phyloP scores from a whole-genome alignment of 2,329 filamentous ascomycete genomes.

The Xylariaceae sp. region DNA sequence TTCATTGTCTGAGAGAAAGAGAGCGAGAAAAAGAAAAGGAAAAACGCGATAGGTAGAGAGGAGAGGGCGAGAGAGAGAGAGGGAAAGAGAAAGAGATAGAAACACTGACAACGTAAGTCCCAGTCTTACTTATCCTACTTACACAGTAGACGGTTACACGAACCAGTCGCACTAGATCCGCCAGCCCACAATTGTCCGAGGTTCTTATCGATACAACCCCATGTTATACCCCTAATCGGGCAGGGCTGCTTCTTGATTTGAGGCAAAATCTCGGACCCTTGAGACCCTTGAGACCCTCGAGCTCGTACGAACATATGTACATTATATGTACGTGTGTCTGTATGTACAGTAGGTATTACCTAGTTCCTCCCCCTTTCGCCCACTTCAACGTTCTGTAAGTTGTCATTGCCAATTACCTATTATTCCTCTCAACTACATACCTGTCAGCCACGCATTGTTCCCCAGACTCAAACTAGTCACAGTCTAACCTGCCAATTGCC shows the following conservation, averaged over 20 bases:
- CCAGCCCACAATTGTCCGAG: neutral
- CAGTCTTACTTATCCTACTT: too few species aligned
- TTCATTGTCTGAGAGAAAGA: too few species aligned
- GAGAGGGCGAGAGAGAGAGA: too few species aligned
- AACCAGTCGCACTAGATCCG: neutral
- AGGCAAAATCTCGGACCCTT: slow-evolving; percentile 24
- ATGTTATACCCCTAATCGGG: neutral
- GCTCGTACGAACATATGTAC: too few species aligned
- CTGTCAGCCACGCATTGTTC: neutral
- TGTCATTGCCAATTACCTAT: neutral
- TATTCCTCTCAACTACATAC: too few species aligned
- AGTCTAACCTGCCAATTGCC: neutral
- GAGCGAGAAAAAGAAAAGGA: too few species aligned
- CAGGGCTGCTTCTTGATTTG: neutral
- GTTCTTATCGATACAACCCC: neutral
- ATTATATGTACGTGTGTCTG: neutral
- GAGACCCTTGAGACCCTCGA: too few species aligned
- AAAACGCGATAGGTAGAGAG: too few species aligned
- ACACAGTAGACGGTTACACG: neutral
- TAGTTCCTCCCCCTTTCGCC: slow-evolving; percentile 1
- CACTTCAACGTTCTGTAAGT: neutral
- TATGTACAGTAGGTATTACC: slow-evolving; percentile 10
- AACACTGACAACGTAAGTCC: too few species aligned
- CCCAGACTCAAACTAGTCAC: neutral
- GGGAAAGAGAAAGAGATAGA: too few species aligned